Base-by-base conservation (phyloP, 345 rosid species). In the Populus alba region DNA sequence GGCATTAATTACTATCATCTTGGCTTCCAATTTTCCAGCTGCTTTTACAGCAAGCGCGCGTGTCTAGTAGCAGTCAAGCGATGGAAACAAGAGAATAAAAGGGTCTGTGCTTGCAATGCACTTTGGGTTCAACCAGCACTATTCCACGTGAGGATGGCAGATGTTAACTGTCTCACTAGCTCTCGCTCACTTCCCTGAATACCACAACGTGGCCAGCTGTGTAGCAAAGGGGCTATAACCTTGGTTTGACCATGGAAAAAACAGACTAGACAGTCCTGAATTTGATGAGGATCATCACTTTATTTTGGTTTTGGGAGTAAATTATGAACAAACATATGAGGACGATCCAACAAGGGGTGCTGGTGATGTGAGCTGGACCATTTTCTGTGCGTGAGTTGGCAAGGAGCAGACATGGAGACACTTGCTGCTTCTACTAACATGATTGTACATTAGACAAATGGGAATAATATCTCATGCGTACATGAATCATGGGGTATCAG, bases 181-280 rank as follows among this genome's bases (percentile, higher is more conserved):
- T 63, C 72, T 73, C 9, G 20, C 35, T 45, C 18, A 23, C 22
- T 31, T 33, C 66, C 73, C 68, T 57, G 63, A 8, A 57, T 81
- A 80, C 16, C 3, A 25, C 22, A 87, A 84, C 84, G 80, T 87
- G 86, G 89, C 89, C 89, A 87, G 87, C 85, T 87, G 87, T 68
- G 71, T 16, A 18, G 70, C 59, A 59, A 65, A 63, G 22, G 33
- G 16, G 66, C 29, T 8, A 15, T 45, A 41, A 23, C 1, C 35
- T 8, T 53, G 35, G 65, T n/a, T 59, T 59, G 65, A 59, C 65
- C 65, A 59, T 59, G 65, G 29, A 59, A 59, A 59, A 25, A 23
- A 10, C 29, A 59, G 29, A 9, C 25, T 0, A 23, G 65, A 59
- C 65, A n/a, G 65, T 59, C 5, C 37, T 33, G 63, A 23, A 11